Base-by-base conservation (phyloP, 495 filamentous ascomycete species). In the Talaromyces thailandensis region DNA sequence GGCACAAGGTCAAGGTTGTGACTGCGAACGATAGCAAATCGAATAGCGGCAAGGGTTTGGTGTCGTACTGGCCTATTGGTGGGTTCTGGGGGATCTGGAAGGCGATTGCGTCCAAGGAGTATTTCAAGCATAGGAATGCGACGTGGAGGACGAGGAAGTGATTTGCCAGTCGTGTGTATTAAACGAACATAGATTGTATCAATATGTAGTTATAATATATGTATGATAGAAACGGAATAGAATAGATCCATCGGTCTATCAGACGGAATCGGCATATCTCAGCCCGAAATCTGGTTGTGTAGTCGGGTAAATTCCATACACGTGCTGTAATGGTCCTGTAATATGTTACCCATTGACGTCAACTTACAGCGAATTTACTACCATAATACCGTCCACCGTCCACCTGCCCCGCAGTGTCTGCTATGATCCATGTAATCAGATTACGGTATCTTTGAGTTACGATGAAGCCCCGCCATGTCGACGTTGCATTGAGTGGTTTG, bases 11-110 rank as follows among this genome's bases (percentile, higher is more conserved):
- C n/a, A 75, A 71, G 32, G 68, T 73, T 4, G 69, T 66, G 3
- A 70, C 67, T 21, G 68, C 71, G 48, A 64, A 61, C 51, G 62
- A 45, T 28, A 9, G 7, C 31, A 11, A 32, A 7, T 11, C 9
- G 8, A 67, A 65, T 62, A 31, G 61, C 4, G 12, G 8, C 26
- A 5, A 64, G 18, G 58, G 53, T 58, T n/a, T 69, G 25, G 63
- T 67, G 3, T 60, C 60, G 11, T 37, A 66, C 12, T 74, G 76
- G 77, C 83, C 82, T 1, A 29, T 85, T 2, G 77, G 80, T 7
- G 84, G 83, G 2, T 65, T 86, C 3, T 84, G 77, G 64, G 83
- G 83, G 0, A 75, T 87, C 18, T 76, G 69, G 65, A 82, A 81
- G 74, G 78, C 78, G 9, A 85, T 87, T 24, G 64, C 71, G 62